A percentile compares a stretch with the other conserved stretches of the same genome.
Evolutionary conservation across 2,329 filamentous ascomycete genomes (phyloP).

Genomic region (Domatiomyces catenatus): DNA sequence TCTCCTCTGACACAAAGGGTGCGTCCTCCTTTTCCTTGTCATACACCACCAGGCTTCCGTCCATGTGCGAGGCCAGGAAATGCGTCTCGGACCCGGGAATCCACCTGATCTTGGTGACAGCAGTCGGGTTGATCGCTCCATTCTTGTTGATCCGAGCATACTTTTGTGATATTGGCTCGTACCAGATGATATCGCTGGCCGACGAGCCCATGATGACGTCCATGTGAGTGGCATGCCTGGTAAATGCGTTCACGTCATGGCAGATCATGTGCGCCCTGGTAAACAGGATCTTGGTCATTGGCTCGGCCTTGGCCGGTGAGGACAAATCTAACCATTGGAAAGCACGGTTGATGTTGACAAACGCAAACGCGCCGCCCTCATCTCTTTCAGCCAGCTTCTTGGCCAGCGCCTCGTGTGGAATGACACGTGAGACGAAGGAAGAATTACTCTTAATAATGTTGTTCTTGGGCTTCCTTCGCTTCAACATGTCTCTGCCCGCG

Average conservation of each 20-base stretch:
- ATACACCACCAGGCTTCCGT: constrained; percentile 81
- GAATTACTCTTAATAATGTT: constrained; percentile 98
- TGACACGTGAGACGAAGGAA: constrained; percentile 92
- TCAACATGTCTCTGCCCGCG: constrained; percentile 51
- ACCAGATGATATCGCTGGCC: constrained; percentile 95
- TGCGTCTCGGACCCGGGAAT: constrained; percentile 85
- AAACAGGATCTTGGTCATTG: constrained; percentile 88
- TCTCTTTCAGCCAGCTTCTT: constrained; percentile 69
- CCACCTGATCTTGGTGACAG: constrained; percentile 81
- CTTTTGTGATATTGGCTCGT: constrained; percentile 89
- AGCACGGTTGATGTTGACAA: constrained; percentile 88
- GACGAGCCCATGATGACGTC: constrained; percentile 94
- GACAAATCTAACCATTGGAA: constrained; percentile 93
- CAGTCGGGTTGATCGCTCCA: constrained; percentile 71
- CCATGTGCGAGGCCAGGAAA: constrained; percentile 82
- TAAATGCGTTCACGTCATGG: constrained; percentile 76
- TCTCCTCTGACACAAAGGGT: constrained; percentile 57
- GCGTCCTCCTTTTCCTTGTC: constrained; percentile 95
- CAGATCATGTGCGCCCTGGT: constrained; percentile 91
- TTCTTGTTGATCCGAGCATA: constrained; percentile 96
- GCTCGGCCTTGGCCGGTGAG: constrained; percentile 56
- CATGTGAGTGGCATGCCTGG: constrained; percentile 64
- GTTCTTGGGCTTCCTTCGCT: constrained; percentile 88
- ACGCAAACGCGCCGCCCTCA: constrained; percentile 67
- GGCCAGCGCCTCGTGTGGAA: constrained; percentile 65